A percentile compares a stretch with the other conserved stretches of the same genome.
phyloP scores from a whole-genome alignment of 305 asterid species.

The Plantago coronopus region DNA sequence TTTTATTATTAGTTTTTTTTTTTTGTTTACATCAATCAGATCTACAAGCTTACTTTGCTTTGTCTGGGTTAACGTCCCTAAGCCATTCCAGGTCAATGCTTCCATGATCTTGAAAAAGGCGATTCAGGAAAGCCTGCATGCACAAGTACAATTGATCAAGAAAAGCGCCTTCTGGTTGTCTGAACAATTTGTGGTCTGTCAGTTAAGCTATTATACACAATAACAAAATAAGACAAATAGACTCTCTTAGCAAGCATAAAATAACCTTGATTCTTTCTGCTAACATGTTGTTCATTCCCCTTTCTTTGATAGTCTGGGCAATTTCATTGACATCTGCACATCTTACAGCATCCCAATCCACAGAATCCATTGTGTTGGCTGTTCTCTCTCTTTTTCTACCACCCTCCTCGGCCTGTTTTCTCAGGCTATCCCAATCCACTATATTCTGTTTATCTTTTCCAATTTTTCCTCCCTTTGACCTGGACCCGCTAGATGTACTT shows the following conservation, averaged over 20 bases:
- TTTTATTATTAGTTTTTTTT: too few relatives aligned
- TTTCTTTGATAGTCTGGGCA: conserved; percentile 73
- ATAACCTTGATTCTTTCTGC: conserved; percentile 90
- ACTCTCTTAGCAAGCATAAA: conserved; percentile 19
- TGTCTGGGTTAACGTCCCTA: conserved; percentile 36
- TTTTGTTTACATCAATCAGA: not conserved
- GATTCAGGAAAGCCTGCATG: conserved; percentile 35
- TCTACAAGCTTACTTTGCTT: conserved; percentile 40
- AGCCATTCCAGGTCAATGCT: conserved; percentile 54
- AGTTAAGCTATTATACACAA: conserved; percentile 9
- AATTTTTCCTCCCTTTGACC: conserved; percentile 40
- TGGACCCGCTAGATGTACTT: conserved; percentile 36
- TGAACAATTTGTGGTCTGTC: conserved; percentile 10
- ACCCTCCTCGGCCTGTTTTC: conserved; percentile 44
- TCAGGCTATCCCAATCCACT: conserved; percentile 76
- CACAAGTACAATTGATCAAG: not conserved
- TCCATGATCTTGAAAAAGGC: conserved; percentile 27
- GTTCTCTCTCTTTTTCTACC: conserved; percentile 58
- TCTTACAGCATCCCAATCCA: conserved; percentile 94
- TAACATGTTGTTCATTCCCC: conserved; percentile 97
- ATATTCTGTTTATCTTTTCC: conserved; percentile 51
- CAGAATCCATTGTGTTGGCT: conserved; percentile 62
- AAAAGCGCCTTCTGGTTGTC: conserved; percentile 16
- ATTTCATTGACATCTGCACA: conserved; percentile 77
- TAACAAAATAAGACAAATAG: too few relatives aligned